Evolutionary conservation across 768 basidiomycete species (phyloP), one percentile per base, ranked within the genome.

Genomic region (Pleurotus tuber-regium): DNA sequence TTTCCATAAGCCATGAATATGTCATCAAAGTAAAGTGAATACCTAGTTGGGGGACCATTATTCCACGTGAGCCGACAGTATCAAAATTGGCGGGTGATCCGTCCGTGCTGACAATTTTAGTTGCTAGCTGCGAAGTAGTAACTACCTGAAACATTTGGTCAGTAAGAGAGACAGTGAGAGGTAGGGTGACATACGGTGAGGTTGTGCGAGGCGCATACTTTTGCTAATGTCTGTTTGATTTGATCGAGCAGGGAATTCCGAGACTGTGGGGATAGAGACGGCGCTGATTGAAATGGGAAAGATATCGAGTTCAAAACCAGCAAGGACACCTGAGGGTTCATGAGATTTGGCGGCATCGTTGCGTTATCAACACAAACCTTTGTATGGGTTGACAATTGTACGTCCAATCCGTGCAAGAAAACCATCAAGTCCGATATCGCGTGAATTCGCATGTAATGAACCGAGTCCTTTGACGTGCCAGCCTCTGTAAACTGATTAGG

Each of bases 41-140:
- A 84, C 88, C 81, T 57, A 87, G 76, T 52, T 78, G 78, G 38
- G 88, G 87, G 31, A 81, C 69, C 77, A 91, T 78, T 38, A 87
- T 64, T 8, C 82, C 86, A 54, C 69, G 78, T 12, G 77, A 74
- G 25, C 86, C 76, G 7, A 18, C 31, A 36, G 81, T 78, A 54
- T 87, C 83, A 59, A 84, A 89, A 35, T 67, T 85, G 36, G 82
- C 85, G n/a, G 74, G 56, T 14, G 80, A 71, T 46, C 88, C 88
- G 57, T 89, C 84, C 1, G 75, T 68, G 52, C 79, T 77, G 28
- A 87, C 63, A 57, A 87, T 67, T 61, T 84, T 89, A 0, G 84
- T 89, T 11, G 84, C 75, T 56, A 90, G 70, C 61, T 90, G 87
- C 19, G 82, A 83, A 2, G 86, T 87, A 28, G 77, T 70, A 40